phyloP scores from a whole-genome alignment of 1,139 yeast species.

The Geotrichum citri-aurantii region DNA sequence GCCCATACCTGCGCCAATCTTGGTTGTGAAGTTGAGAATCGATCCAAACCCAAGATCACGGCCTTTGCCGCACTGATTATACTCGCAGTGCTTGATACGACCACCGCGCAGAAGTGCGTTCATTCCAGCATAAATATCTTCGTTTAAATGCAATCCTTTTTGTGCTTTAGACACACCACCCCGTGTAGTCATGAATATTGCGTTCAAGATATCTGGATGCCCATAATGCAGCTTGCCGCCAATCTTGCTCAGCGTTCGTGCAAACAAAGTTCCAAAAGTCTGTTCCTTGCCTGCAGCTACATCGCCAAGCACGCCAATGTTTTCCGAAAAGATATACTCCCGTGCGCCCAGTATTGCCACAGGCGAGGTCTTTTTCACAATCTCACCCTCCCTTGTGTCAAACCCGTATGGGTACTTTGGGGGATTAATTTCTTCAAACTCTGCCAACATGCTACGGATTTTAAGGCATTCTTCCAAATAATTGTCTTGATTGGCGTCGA shows the following conservation, averaged over 20 bases:
- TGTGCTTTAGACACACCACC: slow-evolving; percentile 92
- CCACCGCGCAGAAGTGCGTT: slow-evolving; percentile 79
- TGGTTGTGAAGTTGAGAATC: slow-evolving; percentile 75
- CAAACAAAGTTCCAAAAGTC: slow-evolving; percentile 85
- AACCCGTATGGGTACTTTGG: slow-evolving; percentile 28
- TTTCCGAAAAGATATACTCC: slow-evolving; percentile 82
- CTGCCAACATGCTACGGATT: slow-evolving; percentile 69
- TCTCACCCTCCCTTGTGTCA: slow-evolving; percentile 32
- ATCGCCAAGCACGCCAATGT: slow-evolving; percentile 80
- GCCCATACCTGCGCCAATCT: slow-evolving; percentile 95
- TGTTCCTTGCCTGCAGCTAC: slow-evolving; percentile 93
- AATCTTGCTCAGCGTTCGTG: slow-evolving; percentile 75
- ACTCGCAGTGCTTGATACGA: slow-evolving; percentile 79
- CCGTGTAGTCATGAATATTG: slow-evolving; percentile 79
- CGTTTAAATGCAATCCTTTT: slow-evolving; percentile 77
- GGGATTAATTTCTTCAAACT: slow-evolving; percentile 58
- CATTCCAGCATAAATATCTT: slow-evolving; percentile 91
- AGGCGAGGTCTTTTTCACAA: slow-evolving; percentile 40
- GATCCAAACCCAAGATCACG: slow-evolving; percentile 85
- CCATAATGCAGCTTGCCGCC: slow-evolving; percentile 91
- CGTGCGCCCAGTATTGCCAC: slow-evolving; percentile 87
- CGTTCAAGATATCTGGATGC: slow-evolving; percentile 84
- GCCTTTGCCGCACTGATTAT: slow-evolving; percentile 88
- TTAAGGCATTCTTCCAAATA: slow-evolving; percentile 81
- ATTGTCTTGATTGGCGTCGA: slow-evolving; percentile 86